These are phyloP conservation scores for Blastobotrys aristatus DNA, from an alignment of 1,139 yeast species.

Conservation along the genomic window DNA sequence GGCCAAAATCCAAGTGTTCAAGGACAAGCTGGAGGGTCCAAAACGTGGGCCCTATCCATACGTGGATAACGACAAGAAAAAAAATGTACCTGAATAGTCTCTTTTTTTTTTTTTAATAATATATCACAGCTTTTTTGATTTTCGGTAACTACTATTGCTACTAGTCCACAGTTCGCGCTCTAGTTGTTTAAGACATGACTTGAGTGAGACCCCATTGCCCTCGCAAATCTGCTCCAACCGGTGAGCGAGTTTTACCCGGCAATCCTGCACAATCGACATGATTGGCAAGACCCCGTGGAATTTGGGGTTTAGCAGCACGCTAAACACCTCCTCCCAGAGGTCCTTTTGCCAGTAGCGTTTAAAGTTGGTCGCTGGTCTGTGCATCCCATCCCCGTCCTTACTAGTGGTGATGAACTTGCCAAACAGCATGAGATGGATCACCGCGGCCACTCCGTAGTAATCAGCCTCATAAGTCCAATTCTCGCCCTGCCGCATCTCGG, in stretches of 20 bases:
- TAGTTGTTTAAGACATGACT: slow-evolving; percentile 19
- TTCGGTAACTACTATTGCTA: neutral
- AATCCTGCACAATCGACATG: slow-evolving; percentile 36
- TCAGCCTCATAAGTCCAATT: slow-evolving; percentile 84
- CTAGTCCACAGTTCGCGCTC: slow-evolving; percentile 6
- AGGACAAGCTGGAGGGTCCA: slow-evolving; percentile 15
- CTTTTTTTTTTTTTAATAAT: neutral
- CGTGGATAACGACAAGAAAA: slow-evolving; percentile 13
- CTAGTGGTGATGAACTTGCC: slow-evolving; percentile 41
- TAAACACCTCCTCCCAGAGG: slow-evolving; percentile 68
- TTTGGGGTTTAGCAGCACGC: slow-evolving; percentile 56
- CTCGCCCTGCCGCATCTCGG: slow-evolving; percentile 56
- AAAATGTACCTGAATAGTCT: neutral
- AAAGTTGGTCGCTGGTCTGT: slow-evolving; percentile 43
- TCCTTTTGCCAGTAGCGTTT: slow-evolving; percentile 77
- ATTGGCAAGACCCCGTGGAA: slow-evolving; percentile 39
- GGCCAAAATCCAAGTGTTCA: slow-evolving; percentile 8
- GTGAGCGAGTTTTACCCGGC: slow-evolving; percentile 42
- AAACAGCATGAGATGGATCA: slow-evolving; percentile 66
- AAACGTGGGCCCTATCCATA: slow-evolving; percentile 25
- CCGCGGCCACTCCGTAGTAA: slow-evolving; percentile 76
- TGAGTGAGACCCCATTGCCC: slow-evolving; percentile 23
- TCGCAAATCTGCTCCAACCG: slow-evolving; percentile 39
- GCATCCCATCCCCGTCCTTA: slow-evolving; percentile 18
- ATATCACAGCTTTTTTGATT: neutral